Conservation (phyloP, 1,284 basidiomycete genomes). For the Pisolithus thermaeus region DNA sequence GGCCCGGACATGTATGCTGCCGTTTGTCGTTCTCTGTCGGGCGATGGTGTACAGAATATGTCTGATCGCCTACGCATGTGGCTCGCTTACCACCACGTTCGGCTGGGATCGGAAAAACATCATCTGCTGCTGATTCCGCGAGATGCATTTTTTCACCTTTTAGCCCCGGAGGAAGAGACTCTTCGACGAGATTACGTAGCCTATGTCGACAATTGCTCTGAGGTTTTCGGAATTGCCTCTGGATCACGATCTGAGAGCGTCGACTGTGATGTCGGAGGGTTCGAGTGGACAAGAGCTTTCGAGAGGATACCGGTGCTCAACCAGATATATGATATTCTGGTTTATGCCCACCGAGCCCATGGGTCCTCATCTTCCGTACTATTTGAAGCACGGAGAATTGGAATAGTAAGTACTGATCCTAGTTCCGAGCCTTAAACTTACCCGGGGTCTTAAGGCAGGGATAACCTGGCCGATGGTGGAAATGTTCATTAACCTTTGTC, state of each 20-base stretch:
- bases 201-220: constrained; percentile 32
- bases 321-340: constrained; percentile 64
- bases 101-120: constrained; percentile 52
- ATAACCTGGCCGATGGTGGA: constrained; percentile 74
- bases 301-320: constrained; percentile 59
- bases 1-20: constrained; percentile 47
- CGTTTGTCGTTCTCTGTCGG: constrained; percentile 42
- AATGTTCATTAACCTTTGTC: constrained; percentile 58
- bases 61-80: constrained; percentile 48
- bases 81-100: constrained; percentile 54
- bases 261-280: constrained; percentile 24
- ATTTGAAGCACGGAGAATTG: constrained; percentile 47
- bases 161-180: constrained; percentile 43
- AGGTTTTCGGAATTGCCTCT: constrained; percentile 18
- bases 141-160: constrained; percentile 51
- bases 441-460: constrained; percentile 37
- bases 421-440: constrained; percentile 7
- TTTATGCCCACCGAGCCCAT: constrained; percentile 59
- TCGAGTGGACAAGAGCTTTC: constrained; percentile 41
- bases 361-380: constrained; percentile 49
- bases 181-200: constrained; percentile 38
- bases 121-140: constrained; percentile 54
- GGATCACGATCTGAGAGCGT: constrained; percentile 11
- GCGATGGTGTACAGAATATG: constrained; percentile 35
- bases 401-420: constrained; percentile 44